Percentiles rank a stretch among this genome's conserved stretches.
These are phyloP conservation scores for Deinandra increscens DNA, from an alignment of 129 eudicot genomes.

Conservation along the genomic window DNA sequence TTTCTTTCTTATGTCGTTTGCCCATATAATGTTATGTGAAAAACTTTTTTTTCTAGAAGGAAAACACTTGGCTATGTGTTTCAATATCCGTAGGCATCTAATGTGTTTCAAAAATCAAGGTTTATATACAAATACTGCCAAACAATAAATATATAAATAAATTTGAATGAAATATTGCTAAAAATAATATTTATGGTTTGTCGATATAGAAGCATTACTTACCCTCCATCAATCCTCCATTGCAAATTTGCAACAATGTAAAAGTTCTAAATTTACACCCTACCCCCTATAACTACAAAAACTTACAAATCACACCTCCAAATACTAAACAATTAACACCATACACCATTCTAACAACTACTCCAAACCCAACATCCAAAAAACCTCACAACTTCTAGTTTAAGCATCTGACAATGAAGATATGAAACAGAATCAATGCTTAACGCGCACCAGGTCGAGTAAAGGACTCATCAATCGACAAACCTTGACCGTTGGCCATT, in stretches of 20 bases:
- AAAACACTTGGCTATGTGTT: too few relatives aligned
- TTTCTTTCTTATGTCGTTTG: too few relatives aligned
- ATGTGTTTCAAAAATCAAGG: too few relatives aligned
- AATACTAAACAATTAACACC: neutral
- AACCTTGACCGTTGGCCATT: slow-evolving; percentile 56
- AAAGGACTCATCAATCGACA: slow-evolving; percentile 79
- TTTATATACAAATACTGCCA: too few relatives aligned
- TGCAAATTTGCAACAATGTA: neutral
- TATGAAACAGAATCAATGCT: slow-evolving; percentile 3
- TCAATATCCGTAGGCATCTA: too few relatives aligned
- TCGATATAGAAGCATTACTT: too few relatives aligned
- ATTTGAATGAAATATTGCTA: neutral
- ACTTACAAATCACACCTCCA: slow-evolving; percentile 29
- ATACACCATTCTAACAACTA: slow-evolving; percentile 19
- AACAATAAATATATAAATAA: too few relatives aligned
- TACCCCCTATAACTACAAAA: slow-evolving; percentile 29
- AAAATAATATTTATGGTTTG: neutral
- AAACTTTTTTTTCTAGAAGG: too few relatives aligned
- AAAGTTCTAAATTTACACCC: slow-evolving; percentile 23
- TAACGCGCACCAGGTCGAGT: slow-evolving; percentile 75
- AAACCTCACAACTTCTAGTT: slow-evolving; percentile 3
- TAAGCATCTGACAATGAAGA: neutral
- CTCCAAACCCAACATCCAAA: slow-evolving; percentile 17
- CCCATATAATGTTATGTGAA: too few relatives aligned
- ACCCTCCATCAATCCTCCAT: neutral